Evolutionary conservation across 257 asterid genomes (phyloP).

Genomic region (Ligustrum vulgare): DNA sequence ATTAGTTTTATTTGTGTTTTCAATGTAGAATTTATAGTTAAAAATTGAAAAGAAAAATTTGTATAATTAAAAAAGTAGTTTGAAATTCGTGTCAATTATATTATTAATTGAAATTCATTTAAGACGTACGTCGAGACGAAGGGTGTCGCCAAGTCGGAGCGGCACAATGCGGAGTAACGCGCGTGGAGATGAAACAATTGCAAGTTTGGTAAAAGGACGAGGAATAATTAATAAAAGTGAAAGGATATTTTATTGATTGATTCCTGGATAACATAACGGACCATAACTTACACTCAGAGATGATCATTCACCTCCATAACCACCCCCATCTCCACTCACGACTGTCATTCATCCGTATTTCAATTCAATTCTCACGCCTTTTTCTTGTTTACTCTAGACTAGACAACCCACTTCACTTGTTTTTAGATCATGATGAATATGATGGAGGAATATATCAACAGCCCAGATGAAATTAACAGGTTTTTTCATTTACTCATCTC

Average conservation of each 20-base stretch:
- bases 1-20: no score
- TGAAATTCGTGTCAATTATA: no score
- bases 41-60: no score
- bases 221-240: no score
- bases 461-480: conserved; percentile 31
- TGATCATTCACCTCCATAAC: background rate
- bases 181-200: no score
- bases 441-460: conserved; percentile 32
- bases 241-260: background rate
- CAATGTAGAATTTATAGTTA: no score
- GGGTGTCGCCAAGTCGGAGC: no score
- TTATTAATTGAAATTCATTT: no score
- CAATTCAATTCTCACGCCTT: background rate
- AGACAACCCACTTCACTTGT: background rate
- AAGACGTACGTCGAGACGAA: no score
- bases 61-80: no score
- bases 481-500: conserved; percentile 16
- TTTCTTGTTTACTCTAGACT: background rate
- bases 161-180: no score
- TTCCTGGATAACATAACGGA: background rate
- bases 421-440: conserved; percentile 30
- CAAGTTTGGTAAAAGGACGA: no score
- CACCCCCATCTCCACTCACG: background rate
- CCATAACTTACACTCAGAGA: background rate
- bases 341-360: background rate